Base-by-base conservation (phyloP, 2,329 filamentous ascomycete species). In the Nannizziopsis barbatae region DNA sequence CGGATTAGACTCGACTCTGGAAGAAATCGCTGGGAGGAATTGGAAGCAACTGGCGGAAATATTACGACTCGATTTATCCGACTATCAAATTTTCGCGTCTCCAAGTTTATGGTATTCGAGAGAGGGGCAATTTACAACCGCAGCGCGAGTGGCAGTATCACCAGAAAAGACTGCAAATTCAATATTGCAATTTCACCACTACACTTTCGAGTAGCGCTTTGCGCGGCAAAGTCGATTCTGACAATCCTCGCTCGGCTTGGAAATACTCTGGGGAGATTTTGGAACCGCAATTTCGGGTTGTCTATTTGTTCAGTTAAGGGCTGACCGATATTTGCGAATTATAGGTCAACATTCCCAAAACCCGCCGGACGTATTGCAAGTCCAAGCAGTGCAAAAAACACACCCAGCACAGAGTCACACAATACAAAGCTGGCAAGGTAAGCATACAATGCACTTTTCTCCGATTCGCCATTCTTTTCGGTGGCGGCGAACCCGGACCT, bases 291-390 rank as follows among this genome's bases (percentile, higher is more conserved):
- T n/a, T 33, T 1, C 17, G 18, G 17, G 30, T 20, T 7, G n/a
- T 10, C 10, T 10, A 43, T n/a, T 27, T 32, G 27, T 41, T n/a
- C 22, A 15, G 2, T 33, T 8, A 17, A 9, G 2, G 33, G 37
- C 36, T 35, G 32, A 39, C 37, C 43, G 33, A 33, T 31, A 47
- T 52, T 50, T 53, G 47, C 31, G 32, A 55, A 18, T 46, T 45
- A 52, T 60, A 90, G 89, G 88, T 95, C 79, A 95, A 95, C 86
- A 85, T 95, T 77, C 88, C 89, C 69, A 95, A 95, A 80, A 95
- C 88, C 72, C 83, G 88, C 71, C 85, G 87, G 77, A 95, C 89
- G 73, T 95, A 88, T 79, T 94, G 86, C 86, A 93, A 93, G 80
- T 85, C 85, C 79, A 89, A 84, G 79, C 81, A 87, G 68, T 94